Evolutionary conservation across 108 stramenopile genomes (phyloP), one percentile per base, ranked within the genome.

Genomic region (Cylindrotheca closterium): DNA sequence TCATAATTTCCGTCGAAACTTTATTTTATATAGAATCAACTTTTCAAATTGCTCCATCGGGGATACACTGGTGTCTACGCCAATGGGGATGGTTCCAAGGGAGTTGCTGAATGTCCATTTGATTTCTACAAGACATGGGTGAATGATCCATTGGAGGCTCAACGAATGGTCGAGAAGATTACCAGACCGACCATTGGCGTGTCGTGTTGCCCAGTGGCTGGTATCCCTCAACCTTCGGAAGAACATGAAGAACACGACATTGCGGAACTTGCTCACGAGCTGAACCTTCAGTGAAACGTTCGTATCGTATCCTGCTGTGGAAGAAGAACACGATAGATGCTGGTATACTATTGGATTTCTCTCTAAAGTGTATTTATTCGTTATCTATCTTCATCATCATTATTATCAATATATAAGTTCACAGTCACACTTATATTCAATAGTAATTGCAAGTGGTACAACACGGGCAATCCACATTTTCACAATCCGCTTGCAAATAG

Each of bases 111-210:
- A 58, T 84, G 83, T 55, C 86, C 79, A 31, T 85, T 85, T 63
- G 67, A 74, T 42, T 87, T 82, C 55, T 92, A 92, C 64, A 72
- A 80, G 24, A 81, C 79, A 17, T 92, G 90, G 90, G 90, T 88
- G 17, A 92, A 69, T 4, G 71, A 92, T 78, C 90, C 90, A 10
- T 56, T 71, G 58, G 55, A 70, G 30, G 90, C 90, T 0, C 87
- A 88, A 42, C 49, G 60, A 46, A 88, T 85, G 84, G 74, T 79
- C 0, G 90, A 92, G 68, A 74, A 55, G 4, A 77, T 92, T 19
- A 92, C 90, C 28, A 75, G 90, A 21, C 56, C 50, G 24, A 87
- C 86, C 1, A 90, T 90, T 68, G 89, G 89, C 34, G 89, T 90
- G 4, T 51, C 42, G 24, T 86, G 83, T 42, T 74, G 73, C 30